Base-by-base conservation (phyloP, 2,329 filamentous ascomycete species). In the Lizonia empirigonia region DNA sequence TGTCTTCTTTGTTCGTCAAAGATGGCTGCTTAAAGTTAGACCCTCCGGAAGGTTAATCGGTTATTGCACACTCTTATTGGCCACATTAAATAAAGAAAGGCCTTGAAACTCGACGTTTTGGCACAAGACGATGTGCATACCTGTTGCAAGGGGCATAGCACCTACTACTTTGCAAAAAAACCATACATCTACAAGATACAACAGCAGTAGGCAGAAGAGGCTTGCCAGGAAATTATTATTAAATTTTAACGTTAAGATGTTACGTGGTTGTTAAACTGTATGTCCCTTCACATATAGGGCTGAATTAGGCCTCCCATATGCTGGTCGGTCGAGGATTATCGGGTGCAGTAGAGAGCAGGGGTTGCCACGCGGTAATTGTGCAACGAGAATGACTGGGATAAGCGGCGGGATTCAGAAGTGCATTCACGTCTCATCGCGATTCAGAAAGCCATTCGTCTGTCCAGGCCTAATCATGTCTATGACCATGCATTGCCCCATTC, bases 1-100 rank as follows among this genome's bases (percentile, higher is more conserved):
- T 56, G 59, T 56, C 50, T 44, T 60, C 46, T 59, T 48, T 46
- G 40, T 64, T 72, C 70, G 70, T 69, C 59, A 68, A 71, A 46
- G 33, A 46, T 58, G 44, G 39, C 69, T 59, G 20, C 12, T 59
- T 62, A 27, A 13, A 55, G 65, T 40, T 62, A 69, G 67, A 55
- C 44, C 48, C 26, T 59, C 47, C 56, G 44, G 59, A 30, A 5
- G 26, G 19, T 27, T 27, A 50, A 41, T 70, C 64, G 63, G 58
- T 49, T 67, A 63, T 42, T 34, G 34, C 13, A 20, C 12, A 13
- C 29, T 22, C 39, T 67, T 52, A 71, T 71, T 70, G 68, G 69
- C 39, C 48, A 46, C 45, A n/a, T 34, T 15, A 37, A 37, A 39
- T 15, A 36, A 33, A 42, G 39, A 51, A 39, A 46, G 44, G 44